Conservation (phyloP, 306 rosid genomes). For the Arachis hypogaea region DNA sequence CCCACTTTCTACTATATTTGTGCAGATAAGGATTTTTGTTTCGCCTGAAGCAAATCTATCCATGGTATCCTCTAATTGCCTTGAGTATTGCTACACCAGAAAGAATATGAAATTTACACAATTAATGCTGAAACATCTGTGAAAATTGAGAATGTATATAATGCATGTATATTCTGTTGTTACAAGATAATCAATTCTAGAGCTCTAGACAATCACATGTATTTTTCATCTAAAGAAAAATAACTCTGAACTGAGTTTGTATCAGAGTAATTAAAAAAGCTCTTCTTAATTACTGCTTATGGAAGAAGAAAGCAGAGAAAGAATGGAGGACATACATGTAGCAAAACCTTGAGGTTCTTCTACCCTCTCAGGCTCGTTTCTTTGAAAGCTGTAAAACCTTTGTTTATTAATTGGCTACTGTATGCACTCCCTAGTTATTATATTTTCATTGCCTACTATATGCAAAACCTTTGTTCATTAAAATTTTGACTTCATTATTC, state of each 20-base stretch:
- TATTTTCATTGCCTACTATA: not conserved
- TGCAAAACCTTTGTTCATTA: too few relatives aligned
- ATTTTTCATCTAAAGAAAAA: constrained; percentile 17
- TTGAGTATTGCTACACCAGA: constrained; percentile 82
- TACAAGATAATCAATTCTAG: constrained; percentile 9
- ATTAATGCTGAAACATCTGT: constrained; percentile 29
- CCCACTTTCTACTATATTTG: constrained; percentile 96
- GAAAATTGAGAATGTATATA: constrained; percentile 14
- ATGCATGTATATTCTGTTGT: constrained; percentile 4
- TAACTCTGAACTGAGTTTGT: constrained; percentile 1
- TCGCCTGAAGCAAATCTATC: constrained; percentile 83
- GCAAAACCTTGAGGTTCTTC: not conserved
- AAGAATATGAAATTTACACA: constrained; percentile 20
- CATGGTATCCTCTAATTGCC: constrained; percentile 92
- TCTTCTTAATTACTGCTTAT: not conserved
- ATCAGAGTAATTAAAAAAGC: not conserved
- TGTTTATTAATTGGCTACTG: not conserved
- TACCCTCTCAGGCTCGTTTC: not conserved
- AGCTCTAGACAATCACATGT: not conserved
- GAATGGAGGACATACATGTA: not conserved
- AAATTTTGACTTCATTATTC: too few relatives aligned
- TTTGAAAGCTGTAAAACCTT: not conserved
- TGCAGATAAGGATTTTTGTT: constrained; percentile 81
- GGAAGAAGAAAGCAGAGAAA: not conserved
- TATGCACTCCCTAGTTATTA: not conserved